These are phyloP conservation scores for Theileria luwenshuni DNA, from an alignment of 169 alveolate genomes.

Conservation along the genomic window DNA sequence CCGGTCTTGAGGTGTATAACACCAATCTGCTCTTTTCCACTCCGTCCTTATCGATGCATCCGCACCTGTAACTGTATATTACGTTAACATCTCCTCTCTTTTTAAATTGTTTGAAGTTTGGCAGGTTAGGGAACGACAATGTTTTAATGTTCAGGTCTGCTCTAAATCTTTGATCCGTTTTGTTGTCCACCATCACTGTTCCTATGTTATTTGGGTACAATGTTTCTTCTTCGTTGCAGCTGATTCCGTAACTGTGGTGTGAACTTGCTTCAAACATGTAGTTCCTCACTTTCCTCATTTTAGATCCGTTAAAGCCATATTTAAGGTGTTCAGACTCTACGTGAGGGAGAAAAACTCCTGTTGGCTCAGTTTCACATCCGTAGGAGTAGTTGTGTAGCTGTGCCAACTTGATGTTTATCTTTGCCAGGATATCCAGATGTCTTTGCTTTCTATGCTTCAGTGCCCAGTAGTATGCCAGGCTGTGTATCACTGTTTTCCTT, in stretches of 20 bases:
- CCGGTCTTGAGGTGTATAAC: neutral
- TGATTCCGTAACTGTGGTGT: neutral
- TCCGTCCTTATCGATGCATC: conserved; percentile 4
- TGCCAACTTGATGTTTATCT: neutral
- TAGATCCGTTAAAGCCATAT: conserved; percentile 3
- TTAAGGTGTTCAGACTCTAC: neutral
- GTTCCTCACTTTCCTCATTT: neutral
- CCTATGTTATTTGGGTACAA: conserved; percentile 4
- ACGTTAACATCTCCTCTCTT: neutral
- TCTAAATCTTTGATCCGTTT: neutral
- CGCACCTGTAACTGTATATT: neutral
- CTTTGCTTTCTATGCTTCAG: neutral
- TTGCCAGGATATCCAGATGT: neutral
- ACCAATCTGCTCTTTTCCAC: conserved; percentile 6
- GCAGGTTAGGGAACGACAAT: neutral
- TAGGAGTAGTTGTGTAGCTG: neutral
- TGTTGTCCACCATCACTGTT: neutral
- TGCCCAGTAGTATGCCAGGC: neutral
- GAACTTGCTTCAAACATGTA: neutral
- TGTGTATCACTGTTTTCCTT: neutral
- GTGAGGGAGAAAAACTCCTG: neutral
- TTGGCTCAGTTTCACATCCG: conserved; percentile 11
- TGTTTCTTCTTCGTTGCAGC: conserved; percentile 2
- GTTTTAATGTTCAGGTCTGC: neutral
- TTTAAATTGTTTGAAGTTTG: neutral